Conservation (phyloP, 1,284 basidiomycete genomes). For the Agaricales sp. region DNA sequence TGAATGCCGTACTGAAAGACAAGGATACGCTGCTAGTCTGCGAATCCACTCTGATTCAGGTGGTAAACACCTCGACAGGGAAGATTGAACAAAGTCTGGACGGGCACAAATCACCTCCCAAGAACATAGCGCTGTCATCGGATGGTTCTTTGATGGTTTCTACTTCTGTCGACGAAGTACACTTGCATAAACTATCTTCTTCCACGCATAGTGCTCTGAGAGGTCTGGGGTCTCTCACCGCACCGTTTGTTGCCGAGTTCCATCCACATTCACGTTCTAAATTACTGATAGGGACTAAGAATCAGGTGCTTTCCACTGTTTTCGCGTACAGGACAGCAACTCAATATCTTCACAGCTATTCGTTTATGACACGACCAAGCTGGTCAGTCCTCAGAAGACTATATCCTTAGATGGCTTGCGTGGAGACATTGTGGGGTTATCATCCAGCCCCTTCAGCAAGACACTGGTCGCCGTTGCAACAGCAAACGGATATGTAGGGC, state of each 20-base stretch:
- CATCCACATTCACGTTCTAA: slow-evolving; percentile 52
- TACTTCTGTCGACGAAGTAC: slow-evolving; percentile 37
- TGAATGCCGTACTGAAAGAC: no score
- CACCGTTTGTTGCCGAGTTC: slow-evolving; percentile 30
- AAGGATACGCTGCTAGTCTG: no score
- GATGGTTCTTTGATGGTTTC: slow-evolving; percentile 39
- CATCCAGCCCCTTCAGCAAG: slow-evolving; percentile 65
- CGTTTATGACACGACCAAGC: slow-evolving; percentile 56
- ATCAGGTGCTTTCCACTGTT: no score
- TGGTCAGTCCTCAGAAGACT: no score
- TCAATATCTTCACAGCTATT: no score
- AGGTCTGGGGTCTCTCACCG: slow-evolving; percentile 30
- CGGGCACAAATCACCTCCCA: no score
- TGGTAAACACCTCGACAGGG: no score
- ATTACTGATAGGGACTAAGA: slow-evolving; percentile 47
- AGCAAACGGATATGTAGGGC: slow-evolving; percentile 37
- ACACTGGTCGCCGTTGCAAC: slow-evolving; percentile 50
- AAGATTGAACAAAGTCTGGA: no score
- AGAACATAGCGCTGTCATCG: no score
- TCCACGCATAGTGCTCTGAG: slow-evolving; percentile 41
- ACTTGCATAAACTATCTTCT: slow-evolving; percentile 47
- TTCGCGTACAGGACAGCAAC: no score
- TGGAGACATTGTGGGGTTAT: slow-evolving; percentile 38
- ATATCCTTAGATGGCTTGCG: no score
- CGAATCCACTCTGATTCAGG: no score